Evolutionary conservation across 495 filamentous ascomycete species (phyloP), one percentile per base, ranked within the genome.

Genomic region (Aspergillus taichungensis): DNA sequence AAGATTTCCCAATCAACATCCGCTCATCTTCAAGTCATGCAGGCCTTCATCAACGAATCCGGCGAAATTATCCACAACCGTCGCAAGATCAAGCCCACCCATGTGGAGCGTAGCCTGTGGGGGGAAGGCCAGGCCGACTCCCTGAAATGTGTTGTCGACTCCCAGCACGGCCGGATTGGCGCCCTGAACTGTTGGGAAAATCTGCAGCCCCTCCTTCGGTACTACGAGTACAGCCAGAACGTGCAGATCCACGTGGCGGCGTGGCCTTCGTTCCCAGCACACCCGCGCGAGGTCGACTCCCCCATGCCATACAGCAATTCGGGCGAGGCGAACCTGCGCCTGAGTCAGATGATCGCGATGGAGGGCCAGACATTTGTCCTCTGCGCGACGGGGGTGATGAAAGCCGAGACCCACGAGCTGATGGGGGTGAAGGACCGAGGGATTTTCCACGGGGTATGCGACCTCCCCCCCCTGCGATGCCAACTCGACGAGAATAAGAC

Each of bases 21-120:
- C 18, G 4, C 18, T 24, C 18, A 24, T 4, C 18, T 4, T 24
- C 18, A 4, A 24, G 4, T 24, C 18, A 24, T 24, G 3, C 75
- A 82, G 57, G 62, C 63, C 11, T 62, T 75, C 45, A 79, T 80
- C 50, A 57, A 57, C 6, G 48, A 61, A 1, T 53, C 64, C 13
- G 77, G 77, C 0, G 57, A 66, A 11, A 47, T 78, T 10, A 43
- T 62, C 12, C 59, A 69, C 32, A 56, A 67, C 37, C 63, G 77
- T 3, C 63, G 75, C n/a, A 82, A 80, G 60, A 61, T 78, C 48
- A 82, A 82, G 60, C 71, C 75, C 0, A 80, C 76, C 12, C 75
- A 78, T 47, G 66, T 75, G 57, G 77, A 82, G 47, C 67, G 75
- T 13, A 73, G 70, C 6, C 56, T 79, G 45, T 82, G 69, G 34